These are phyloP conservation scores for Crithidia bombi DNA, from an alignment of 208 protist genomes.

Conservation along the genomic window DNA sequence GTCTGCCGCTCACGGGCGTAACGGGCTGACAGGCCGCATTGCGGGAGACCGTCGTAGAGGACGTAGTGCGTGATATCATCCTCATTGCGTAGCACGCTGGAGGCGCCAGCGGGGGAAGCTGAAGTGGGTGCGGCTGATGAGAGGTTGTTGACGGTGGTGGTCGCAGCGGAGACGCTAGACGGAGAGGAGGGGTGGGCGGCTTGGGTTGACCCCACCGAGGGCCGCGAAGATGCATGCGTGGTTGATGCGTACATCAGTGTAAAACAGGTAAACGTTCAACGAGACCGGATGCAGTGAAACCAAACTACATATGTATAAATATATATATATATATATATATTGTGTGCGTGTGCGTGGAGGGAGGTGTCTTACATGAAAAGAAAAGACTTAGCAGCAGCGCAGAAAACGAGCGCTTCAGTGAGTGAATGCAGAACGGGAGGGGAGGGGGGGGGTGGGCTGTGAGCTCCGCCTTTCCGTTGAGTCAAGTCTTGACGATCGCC, in stretches of 20 bases:
- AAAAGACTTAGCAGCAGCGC: neutral
- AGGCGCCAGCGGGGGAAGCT: neutral
- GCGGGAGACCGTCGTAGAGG: conserved; percentile 48
- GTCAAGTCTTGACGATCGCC: too few relatives aligned
- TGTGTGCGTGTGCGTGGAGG: too few relatives aligned
- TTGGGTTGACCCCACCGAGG: neutral
- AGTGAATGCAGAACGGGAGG: too few relatives aligned
- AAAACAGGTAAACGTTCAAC: neutral
- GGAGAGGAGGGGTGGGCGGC: neutral
- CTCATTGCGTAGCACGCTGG: conserved; percentile 9
- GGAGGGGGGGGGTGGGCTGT: too few relatives aligned
- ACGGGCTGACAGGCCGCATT: conserved; percentile 5
- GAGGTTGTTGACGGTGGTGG: neutral
- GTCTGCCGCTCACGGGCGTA: conserved; percentile 44
- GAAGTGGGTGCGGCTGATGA: neutral
- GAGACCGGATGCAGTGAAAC: too few relatives aligned
- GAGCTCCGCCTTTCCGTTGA: too few relatives aligned
- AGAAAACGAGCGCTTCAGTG: too few relatives aligned
- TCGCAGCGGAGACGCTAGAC: neutral
- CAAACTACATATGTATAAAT: too few relatives aligned
- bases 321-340: too few relatives aligned
- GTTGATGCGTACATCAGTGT: neutral
- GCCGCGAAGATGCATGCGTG: neutral
- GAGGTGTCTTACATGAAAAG: neutral
- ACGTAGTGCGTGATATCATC: conserved; percentile 39